Percentiles rank a stretch among this genome's conserved stretches.
Conservation (phyloP, 768 basidiomycete species). For the Suillus sp. region DNA sequence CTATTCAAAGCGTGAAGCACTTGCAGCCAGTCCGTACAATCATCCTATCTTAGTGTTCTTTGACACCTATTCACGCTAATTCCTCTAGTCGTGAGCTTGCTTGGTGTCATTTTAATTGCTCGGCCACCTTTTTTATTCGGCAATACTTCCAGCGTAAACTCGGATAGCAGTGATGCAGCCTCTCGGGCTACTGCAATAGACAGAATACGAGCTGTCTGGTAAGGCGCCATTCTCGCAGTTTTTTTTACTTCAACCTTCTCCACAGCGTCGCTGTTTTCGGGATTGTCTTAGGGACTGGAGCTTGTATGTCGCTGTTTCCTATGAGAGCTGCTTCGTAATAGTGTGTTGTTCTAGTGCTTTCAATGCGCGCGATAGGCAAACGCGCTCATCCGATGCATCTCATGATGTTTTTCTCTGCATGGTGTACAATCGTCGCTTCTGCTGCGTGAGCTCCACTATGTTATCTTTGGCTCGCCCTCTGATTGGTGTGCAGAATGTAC, state of each 20-base stretch:
- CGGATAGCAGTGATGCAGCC: conserved; percentile 7
- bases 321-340: neutral
- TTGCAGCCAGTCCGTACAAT: conserved; percentile 49
- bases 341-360: conserved; percentile 41
- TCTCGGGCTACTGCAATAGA: conserved; percentile 30
- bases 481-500: conserved; percentile 17
- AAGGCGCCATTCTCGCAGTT: neutral
- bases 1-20: conserved; percentile 53
- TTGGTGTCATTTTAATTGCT: conserved; percentile 82
- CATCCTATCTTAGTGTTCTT: neutral
- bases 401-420: conserved; percentile 64
- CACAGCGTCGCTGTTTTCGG: conserved; percentile 61
- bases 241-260: neutral
- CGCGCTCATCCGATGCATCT: conserved; percentile 76
- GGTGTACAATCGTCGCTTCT: conserved; percentile 42
- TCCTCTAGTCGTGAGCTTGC: conserved; percentile 57
- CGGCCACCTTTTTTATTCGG: conserved; percentile 78
- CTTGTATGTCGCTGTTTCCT: conserved; percentile 51
- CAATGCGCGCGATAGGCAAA: conserved; percentile 70
- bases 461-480: neutral
- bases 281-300: conserved; percentile 65
- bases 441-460: conserved; percentile 13
- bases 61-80: neutral
- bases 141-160: conserved; percentile 6
- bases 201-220: conserved; percentile 65